Percentiles rank a stretch among this genome's conserved stretches.
Conservation (phyloP, 2,329 filamentous ascomycete species). For the Colletotrichum sp. region DNA sequence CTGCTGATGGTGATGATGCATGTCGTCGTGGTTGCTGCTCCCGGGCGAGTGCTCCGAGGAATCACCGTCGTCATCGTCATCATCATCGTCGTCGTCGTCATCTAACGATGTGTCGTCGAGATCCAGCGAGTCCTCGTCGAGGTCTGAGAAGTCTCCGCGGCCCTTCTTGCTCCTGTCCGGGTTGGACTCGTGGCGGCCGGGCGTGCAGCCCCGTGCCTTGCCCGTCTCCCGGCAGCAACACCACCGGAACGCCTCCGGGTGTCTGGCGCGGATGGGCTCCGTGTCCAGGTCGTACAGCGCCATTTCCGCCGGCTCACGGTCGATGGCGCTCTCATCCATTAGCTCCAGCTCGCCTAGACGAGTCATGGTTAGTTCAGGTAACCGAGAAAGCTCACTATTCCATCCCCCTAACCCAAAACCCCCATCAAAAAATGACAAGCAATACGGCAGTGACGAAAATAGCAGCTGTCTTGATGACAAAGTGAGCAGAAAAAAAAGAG, state of each 20-base stretch:
- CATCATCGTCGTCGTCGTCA: neutral
- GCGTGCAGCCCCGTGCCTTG: slow-evolving; percentile 7
- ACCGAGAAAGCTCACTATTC: neutral
- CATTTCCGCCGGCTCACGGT: neutral
- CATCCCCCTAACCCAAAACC: neutral
- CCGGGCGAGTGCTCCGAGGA: neutral
- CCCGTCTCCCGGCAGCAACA: slow-evolving; percentile 15
- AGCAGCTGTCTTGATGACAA: neutral
- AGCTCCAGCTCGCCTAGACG: slow-evolving; percentile 17
- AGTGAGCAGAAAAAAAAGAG: neutral
- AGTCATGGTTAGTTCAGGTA: neutral
- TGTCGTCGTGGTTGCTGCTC: neutral
- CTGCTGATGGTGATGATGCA: neutral
- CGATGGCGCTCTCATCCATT: slow-evolving; percentile 15
- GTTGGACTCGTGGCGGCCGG: slow-evolving; percentile 19
- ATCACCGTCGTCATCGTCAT: neutral
- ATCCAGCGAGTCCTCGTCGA: slow-evolving; percentile 8
- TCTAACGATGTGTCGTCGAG: neutral
- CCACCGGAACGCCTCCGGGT: slow-evolving; percentile 22
- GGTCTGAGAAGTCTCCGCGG: slow-evolving; percentile 15
- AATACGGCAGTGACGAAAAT: neutral
- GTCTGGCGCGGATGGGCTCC: slow-evolving; percentile 10
- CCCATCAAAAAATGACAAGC: neutral
- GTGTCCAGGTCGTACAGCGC: slow-evolving; percentile 18
- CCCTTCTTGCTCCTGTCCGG: slow-evolving; percentile 20